Percentiles rank a stretch among this genome's conserved stretches.
Conservation (phyloP, 768 basidiomycete genomes). For the Suillus plorans region DNA sequence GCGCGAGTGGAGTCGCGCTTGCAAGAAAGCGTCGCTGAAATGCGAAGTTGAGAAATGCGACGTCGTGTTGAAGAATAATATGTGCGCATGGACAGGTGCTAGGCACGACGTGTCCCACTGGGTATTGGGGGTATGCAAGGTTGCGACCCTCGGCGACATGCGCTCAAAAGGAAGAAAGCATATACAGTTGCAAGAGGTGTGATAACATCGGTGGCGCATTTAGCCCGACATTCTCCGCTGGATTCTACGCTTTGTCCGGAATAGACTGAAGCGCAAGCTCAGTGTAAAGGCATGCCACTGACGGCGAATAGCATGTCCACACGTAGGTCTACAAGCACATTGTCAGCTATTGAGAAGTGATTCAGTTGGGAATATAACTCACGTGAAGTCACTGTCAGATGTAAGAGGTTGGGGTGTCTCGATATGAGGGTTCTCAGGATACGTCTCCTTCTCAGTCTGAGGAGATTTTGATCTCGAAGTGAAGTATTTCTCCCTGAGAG, state of each 20-base stretch:
- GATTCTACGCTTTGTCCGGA: slow-evolving; percentile 46
- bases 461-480: slow-evolving; percentile 20
- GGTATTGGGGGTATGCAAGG: slow-evolving; percentile 15
- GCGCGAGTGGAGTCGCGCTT: background rate
- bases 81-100: slow-evolving; percentile 4
- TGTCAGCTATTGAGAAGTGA: slow-evolving; percentile 1
- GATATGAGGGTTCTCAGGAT: background rate
- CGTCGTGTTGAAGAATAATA: slow-evolving; percentile 11
- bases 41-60: slow-evolving; percentile 18
- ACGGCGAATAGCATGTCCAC: slow-evolving; percentile 49
- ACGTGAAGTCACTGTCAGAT: slow-evolving; percentile 33
- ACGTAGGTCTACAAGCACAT: slow-evolving; percentile 48
- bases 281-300: slow-evolving; percentile 64
- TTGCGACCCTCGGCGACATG: slow-evolving; percentile 24
- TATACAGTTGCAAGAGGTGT: slow-evolving; percentile 20
- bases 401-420: slow-evolving; percentile 10
- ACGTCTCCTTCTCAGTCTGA: slow-evolving; percentile 20
- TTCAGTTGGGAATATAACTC: slow-evolving; percentile 13
- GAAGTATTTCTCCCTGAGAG: slow-evolving; percentile 28
- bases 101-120: slow-evolving; percentile 23
- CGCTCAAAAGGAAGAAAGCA: slow-evolving; percentile 24
- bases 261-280: slow-evolving; percentile 55
- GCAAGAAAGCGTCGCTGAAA: slow-evolving; percentile 15
- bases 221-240: slow-evolving; percentile 28
- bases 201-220: slow-evolving; percentile 11